phyloP scores from a whole-genome alignment of 2,329 filamentous ascomycete genomes.

The Penicillium sp. region DNA sequence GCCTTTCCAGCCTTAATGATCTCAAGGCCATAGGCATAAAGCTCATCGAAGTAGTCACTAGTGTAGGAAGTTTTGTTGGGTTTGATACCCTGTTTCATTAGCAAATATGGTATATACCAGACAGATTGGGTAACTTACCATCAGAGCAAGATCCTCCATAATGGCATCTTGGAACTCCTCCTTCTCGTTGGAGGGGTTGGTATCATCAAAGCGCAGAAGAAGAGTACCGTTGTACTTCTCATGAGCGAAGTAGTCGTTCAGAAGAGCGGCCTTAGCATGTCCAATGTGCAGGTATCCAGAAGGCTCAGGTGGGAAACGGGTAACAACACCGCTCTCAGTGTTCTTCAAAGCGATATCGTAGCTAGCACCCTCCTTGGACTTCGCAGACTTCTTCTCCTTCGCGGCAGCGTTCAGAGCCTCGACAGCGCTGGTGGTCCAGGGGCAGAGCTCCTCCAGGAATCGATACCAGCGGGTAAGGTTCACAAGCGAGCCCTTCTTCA shows the following conservation, averaged over 20 bases:
- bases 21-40: conserved; percentile 82
- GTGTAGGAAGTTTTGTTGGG: conserved; percentile 87
- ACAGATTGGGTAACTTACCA: not conserved
- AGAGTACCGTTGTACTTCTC: conserved; percentile 90
- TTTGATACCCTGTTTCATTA: conserved; percentile 67
- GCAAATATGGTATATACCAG: not conserved
- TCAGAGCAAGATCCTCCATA: conserved; percentile 68
- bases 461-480: conserved; percentile 87
- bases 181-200: conserved; percentile 96
- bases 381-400: conserved; percentile 69
- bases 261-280: conserved; percentile 79
- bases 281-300: conserved; percentile 67
- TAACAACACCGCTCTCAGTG: conserved; percentile 79
- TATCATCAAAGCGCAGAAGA: conserved; percentile 93
- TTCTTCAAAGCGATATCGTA: conserved; percentile 88
- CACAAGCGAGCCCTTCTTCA: conserved; percentile 75
- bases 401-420: conserved; percentile 71
- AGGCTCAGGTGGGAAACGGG: conserved; percentile 90
- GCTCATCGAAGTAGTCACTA: conserved; percentile 91
- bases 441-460: conserved; percentile 80
- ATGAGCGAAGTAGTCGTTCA: conserved; percentile 97
- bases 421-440: conserved; percentile 72
- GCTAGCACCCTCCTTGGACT: conserved; percentile 77
- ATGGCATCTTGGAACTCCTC: conserved; percentile 95
- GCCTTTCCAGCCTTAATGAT: conserved; percentile 87